Evolutionary conservation across 768 basidiomycete genomes (phyloP).

Genomic region (Leccinum longicurvipes): DNA sequence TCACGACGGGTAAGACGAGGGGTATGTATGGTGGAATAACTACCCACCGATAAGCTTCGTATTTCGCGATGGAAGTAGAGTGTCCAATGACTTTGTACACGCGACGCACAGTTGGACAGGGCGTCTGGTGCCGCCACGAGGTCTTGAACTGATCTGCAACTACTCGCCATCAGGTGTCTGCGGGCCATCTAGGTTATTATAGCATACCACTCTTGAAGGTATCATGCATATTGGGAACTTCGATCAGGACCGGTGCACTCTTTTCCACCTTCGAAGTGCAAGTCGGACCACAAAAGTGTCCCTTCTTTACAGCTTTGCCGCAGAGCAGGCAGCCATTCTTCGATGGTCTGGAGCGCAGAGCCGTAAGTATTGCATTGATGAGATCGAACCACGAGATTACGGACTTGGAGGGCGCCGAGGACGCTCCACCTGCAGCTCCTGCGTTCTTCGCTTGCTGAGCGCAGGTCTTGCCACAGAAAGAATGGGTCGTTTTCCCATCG

Average conservation of each 20-base stretch:
- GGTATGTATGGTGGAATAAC: background rate
- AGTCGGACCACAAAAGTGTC: conserved; percentile 58
- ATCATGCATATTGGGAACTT: conserved; percentile 55
- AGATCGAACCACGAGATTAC: conserved; percentile 21
- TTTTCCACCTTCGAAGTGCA: conserved; percentile 55
- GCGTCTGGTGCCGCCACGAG: conserved; percentile 62
- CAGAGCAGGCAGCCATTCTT: conserved; percentile 59
- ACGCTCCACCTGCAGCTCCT: conserved; percentile 23
- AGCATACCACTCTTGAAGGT: conserved; percentile 64
- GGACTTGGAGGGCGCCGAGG: conserved; percentile 29
- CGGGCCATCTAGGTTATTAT: background rate
- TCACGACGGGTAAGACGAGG: conserved; percentile 1
- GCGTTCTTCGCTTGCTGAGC: conserved; percentile 43
- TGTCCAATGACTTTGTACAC: conserved; percentile 64
- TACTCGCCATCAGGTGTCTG: conserved; percentile 22
- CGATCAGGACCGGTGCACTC: conserved; percentile 54
- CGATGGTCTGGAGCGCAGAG: conserved; percentile 29
- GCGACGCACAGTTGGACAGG: conserved; percentile 54
- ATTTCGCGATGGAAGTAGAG: conserved; percentile 47
- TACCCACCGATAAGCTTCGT: conserved; percentile 59
- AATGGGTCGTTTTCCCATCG: conserved; percentile 56
- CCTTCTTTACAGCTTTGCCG: conserved; percentile 54
- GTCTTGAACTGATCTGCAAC: conserved; percentile 65
- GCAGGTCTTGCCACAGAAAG: conserved; percentile 63
- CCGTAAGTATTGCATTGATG: conserved; percentile 31